Evolutionary conservation across 768 basidiomycete species (phyloP).

Genomic region (Scleroderma citrinum): DNA sequence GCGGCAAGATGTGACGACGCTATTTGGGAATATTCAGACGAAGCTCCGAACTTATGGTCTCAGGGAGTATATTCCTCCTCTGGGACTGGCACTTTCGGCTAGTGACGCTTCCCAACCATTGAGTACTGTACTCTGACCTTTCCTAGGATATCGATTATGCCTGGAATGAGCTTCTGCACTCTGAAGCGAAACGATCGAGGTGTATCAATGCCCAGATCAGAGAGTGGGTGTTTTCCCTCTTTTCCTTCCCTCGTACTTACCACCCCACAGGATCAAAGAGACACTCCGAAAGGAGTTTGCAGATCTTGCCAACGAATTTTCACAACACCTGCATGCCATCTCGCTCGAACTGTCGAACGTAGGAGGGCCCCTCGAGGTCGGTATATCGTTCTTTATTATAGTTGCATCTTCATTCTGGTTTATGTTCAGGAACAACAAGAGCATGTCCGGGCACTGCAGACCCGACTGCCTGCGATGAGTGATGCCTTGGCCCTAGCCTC

Average conservation of each 20-base stretch:
- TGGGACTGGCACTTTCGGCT: constrained; percentile 58
- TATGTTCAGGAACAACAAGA: constrained; percentile 62
- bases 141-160: constrained; percentile 63
- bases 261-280: constrained; percentile 66
- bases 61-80: constrained; percentile 74
- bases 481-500: constrained; percentile 51
- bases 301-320: constrained; percentile 69
- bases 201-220: constrained; percentile 87
- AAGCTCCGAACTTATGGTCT: constrained; percentile 90
- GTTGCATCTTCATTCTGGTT: constrained; percentile 2
- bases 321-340: constrained; percentile 56
- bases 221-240: constrained; percentile 51
- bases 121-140: constrained; percentile 8
- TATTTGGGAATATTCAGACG: constrained; percentile 91
- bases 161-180: constrained; percentile 68
- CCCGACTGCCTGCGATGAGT: constrained; percentile 59
- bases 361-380: constrained; percentile 71
- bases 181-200: constrained; percentile 72
- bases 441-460: constrained; percentile 57
- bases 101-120: constrained; percentile 11
- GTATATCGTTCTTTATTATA: constrained; percentile 9
- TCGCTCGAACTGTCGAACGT: constrained; percentile 70
- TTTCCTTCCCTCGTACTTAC: constrained; percentile 1
- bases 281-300: constrained; percentile 72
- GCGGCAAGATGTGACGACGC: constrained; percentile 77